A percentile compares a stretch with the other conserved stretches of the same genome.
Conservation (phyloP, 2,329 filamentous ascomycete genomes). For the Alternaria panax region DNA sequence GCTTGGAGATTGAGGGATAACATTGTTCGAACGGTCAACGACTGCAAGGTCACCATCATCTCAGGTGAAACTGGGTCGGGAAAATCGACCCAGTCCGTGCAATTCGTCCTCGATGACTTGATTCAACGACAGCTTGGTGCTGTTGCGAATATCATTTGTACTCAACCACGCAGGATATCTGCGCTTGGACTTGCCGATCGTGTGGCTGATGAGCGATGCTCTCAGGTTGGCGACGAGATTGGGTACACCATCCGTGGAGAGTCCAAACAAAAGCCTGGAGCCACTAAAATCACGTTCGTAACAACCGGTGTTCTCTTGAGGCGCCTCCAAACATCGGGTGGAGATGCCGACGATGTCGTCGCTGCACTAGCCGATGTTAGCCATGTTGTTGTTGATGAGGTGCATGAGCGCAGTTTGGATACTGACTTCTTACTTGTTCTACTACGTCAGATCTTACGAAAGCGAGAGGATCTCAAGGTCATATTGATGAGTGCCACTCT, state of each 20-base stretch:
- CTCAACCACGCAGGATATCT: constrained; percentile 92
- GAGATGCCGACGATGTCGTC: constrained; percentile 78
- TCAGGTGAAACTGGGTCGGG: constrained; percentile 96
- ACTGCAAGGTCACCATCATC: constrained; percentile 91
- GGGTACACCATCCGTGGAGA: constrained; percentile 93
- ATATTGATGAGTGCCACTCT: constrained; percentile 97
- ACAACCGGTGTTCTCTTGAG: constrained; percentile 93
- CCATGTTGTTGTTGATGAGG: constrained; percentile 94
- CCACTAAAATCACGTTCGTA: constrained; percentile 92
- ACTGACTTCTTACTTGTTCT: constrained; percentile 93
- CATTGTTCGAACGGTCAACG: constrained; percentile 77
- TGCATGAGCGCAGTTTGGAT: constrained; percentile 93
- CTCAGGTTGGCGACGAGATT: constrained; percentile 81
- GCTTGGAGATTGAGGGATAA: constrained; percentile 84
- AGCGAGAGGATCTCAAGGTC: constrained; percentile 81
- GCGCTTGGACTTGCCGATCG: constrained; percentile 92
- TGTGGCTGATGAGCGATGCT: constrained; percentile 90
- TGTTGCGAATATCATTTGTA: constrained; percentile 89
- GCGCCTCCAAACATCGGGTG: constrained; percentile 88
- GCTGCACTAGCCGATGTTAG: constrained; percentile 87
- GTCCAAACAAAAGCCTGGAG: constrained; percentile 71
- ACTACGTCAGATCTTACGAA: constrained; percentile 78
- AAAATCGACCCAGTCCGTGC: constrained; percentile 95
- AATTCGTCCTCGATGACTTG: constrained; percentile 92
- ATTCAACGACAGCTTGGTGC: constrained; percentile 78